Conservation (phyloP, 2,329 filamentous ascomycete genomes). For the Gliomastix tumulicola region DNA sequence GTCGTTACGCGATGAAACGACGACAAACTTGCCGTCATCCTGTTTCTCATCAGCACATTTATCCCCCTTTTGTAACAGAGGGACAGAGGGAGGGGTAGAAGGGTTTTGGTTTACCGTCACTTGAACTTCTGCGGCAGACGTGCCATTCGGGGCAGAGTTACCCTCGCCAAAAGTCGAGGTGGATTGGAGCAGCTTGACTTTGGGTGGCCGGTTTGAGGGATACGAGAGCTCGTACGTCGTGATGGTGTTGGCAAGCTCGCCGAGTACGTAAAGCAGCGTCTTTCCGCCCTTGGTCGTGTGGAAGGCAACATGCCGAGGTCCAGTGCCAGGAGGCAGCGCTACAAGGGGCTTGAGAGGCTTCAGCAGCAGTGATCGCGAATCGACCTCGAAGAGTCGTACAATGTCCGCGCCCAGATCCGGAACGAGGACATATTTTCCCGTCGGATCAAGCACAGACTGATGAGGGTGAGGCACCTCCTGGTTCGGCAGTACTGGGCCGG, state of each 20-base stretch:
- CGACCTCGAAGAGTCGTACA: slow-evolving; percentile 48
- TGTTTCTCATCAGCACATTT: slow-evolving; percentile 18
- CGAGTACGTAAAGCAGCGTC: slow-evolving; percentile 51
- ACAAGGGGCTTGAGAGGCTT: slow-evolving; percentile 26
- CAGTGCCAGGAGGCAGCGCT: slow-evolving; percentile 41
- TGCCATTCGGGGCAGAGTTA: slow-evolving; percentile 27
- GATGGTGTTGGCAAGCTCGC: slow-evolving; percentile 53
- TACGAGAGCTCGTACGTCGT: slow-evolving; percentile 50
- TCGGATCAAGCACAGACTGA: slow-evolving; percentile 59
- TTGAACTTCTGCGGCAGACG: slow-evolving; percentile 47
- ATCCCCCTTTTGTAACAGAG: not conserved
- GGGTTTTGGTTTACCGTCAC: slow-evolving; percentile 42
- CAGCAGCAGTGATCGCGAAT: slow-evolving; percentile 32
- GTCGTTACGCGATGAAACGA: slow-evolving; percentile 63
- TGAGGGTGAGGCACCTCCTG: slow-evolving; percentile 58
- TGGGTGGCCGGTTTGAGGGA: slow-evolving; percentile 27
- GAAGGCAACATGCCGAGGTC: slow-evolving; percentile 60
- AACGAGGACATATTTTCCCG: slow-evolving; percentile 52
- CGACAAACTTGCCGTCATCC: slow-evolving; percentile 55
- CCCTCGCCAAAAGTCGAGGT: slow-evolving; percentile 41
- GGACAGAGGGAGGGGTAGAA: too few relatives aligned
- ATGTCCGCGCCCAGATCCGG: slow-evolving; percentile 62
- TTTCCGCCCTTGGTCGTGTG: slow-evolving; percentile 26
- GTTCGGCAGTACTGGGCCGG: slow-evolving; percentile 31
- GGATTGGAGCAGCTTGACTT: slow-evolving; percentile 35